Percentiles rank a stretch among this genome's conserved stretches.
These are phyloP conservation scores for Forsythia suspensa DNA, from an alignment of 257 asterid genomes.

Conservation along the genomic window DNA sequence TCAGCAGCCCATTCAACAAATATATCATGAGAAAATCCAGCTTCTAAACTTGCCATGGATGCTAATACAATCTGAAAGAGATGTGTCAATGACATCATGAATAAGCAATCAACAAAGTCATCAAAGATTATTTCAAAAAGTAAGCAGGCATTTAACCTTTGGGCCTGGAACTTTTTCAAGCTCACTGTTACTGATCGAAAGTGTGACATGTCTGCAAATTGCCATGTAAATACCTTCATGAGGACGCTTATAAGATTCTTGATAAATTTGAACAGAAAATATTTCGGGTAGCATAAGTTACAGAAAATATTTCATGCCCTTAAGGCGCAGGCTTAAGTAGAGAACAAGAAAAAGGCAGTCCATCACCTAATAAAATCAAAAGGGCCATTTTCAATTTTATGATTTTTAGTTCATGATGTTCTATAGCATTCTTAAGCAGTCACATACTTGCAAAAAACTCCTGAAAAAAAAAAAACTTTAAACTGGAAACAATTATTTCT, in stretches of 20 bases:
- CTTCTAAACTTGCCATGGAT: conserved; percentile 97
- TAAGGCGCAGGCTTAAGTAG: conserved; percentile 10
- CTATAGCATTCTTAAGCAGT: background rate
- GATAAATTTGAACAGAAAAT: background rate
- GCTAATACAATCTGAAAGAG: conserved; percentile 80
- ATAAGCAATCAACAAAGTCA: conserved; percentile 21
- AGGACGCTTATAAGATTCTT: conserved; percentile 24
- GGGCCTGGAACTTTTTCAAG: conserved; percentile 89
- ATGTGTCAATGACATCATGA: conserved; percentile 19
- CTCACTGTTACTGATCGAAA: conserved; percentile 69
- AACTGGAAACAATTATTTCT: conserved; percentile 31
- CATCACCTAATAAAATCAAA: conserved; percentile 6
- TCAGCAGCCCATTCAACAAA: conserved; percentile 98
- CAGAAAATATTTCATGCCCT: conserved; percentile 7
- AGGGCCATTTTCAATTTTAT: conserved; percentile 1
- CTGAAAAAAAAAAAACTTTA: background rate
- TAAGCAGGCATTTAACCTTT: conserved; percentile 55
- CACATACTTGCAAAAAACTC: conserved; percentile 15
- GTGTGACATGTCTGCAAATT: conserved; percentile 72
- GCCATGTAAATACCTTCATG: conserved; percentile 26
- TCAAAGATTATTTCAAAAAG: conserved; percentile 19
- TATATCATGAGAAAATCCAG: conserved; percentile 93
- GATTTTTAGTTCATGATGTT: conserved; percentile 3
- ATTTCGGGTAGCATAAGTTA: background rate
- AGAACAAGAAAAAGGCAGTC: conserved; percentile 1